Percentiles rank a stretch among this genome's conserved stretches.
Evolutionary conservation across 352 stramenopile species (phyloP).

Genomic region (Peronospora belbahrii): DNA sequence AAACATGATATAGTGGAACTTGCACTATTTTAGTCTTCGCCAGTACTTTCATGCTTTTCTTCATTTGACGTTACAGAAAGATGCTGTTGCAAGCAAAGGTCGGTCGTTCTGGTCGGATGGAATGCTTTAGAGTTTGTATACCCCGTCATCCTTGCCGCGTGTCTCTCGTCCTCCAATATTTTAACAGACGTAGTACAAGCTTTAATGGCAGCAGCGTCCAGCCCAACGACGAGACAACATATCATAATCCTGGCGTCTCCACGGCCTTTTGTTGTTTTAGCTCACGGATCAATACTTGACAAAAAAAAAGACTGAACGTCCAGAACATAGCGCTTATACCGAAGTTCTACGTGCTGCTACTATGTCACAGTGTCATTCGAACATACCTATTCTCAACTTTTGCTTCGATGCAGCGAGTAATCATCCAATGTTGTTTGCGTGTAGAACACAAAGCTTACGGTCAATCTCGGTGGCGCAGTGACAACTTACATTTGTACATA

Average conservation of each 20-base stretch:
- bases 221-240: not conserved
- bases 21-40: too few species aligned
- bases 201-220: not conserved
- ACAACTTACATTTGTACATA: too few species aligned
- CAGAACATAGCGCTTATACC: not conserved
- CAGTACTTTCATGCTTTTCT: too few species aligned
- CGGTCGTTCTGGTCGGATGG: slow-evolving; percentile 14
- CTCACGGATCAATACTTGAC: not conserved
- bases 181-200: not conserved
- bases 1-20: too few species aligned
- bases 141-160: not conserved
- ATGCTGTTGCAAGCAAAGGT: slow-evolving; percentile 12
- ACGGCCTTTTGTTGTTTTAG: not conserved
- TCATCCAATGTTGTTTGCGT: too few species aligned
- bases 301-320: not conserved
- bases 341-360: not conserved
- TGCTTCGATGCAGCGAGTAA: too few species aligned
- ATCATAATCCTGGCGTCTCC: not conserved
- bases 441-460: too few species aligned
- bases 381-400: too few species aligned
- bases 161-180: not conserved
- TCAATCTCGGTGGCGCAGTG: too few species aligned
- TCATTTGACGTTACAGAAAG: slow-evolving; percentile 15
- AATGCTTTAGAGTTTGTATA: slow-evolving; percentile 10
- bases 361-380: too few species aligned